Base-by-base conservation (phyloP, 2,329 filamentous ascomycete genomes). In the Akanthomyces uredinophilus region DNA sequence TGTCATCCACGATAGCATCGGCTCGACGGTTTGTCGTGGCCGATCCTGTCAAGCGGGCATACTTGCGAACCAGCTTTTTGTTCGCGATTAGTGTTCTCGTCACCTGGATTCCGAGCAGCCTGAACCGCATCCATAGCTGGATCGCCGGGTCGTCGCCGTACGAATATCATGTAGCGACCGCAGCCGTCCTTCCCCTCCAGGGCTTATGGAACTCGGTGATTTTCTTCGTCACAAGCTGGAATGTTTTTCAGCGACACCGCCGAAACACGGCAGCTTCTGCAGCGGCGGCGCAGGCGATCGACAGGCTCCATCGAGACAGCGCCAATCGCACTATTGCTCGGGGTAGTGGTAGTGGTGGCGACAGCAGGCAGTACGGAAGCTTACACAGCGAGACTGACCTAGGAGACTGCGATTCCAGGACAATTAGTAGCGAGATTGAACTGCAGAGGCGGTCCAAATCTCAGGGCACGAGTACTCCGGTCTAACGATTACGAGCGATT, bases 191-290 rank as follows among this genome's bases (percentile, higher is more conserved):
- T 4, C 90, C 91, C 0, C 78, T 92, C 1, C 91, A 94, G 72
- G 91, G 91, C 0, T 83, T 92, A 37, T 93, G 90, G 89, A 94
- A 94, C 70, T 83, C 86, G 35, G 76, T 91, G 58, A 91, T 95
- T 61, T 94, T 92, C 74, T 84, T 89, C 64, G 82, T 83, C 5
- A 90, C 89, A 1, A 90, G 81, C 65, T 81, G 78, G 76, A 60
- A 63, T 43, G 61, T 63, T 18, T n/a, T 60, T 0, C 55, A 63
- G 41, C 29, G 56, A 2, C 61, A 63, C 24, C 47, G 60, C 3
- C 53, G 60, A 11, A 62, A 57, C 29, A 58, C 60, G 18, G 54
- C 53, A 5, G 60, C 60, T 5, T 58, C 54, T 1, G 60, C 60
- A 1, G 60, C 60, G 2, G 60, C 60, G 20, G 54, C 35, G 5